A percentile compares a stretch with the other conserved stretches of the same genome.
Evolutionary conservation across 192 early-diverging fungal species (phyloP).

Genomic region (Phlyctochytrium planicorne): DNA sequence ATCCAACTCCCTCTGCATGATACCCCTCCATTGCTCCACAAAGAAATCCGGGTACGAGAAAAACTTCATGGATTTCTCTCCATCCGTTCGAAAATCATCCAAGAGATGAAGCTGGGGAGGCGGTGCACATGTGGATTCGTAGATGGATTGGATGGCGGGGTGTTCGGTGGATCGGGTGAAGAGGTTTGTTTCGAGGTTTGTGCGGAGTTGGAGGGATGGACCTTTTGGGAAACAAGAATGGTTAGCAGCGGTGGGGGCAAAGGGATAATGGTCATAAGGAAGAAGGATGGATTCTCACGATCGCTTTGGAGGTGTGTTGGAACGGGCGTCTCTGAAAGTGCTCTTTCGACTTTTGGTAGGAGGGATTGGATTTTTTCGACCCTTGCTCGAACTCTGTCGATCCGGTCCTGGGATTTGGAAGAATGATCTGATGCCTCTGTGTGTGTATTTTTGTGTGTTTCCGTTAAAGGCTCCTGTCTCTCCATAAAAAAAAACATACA

Average conservation of each 20-base stretch:
- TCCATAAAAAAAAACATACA: not conserved
- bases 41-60: constrained; percentile 55
- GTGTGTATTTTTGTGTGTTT: not conserved
- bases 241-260: no score
- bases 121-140: constrained; percentile 31
- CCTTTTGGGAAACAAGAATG: not conserved
- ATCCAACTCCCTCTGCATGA: constrained; percentile 38
- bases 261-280: no score
- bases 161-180: not conserved
- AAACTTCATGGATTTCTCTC: constrained; percentile 35
- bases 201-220: not conserved
- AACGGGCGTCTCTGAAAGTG: not conserved
- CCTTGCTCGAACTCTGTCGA: not conserved
- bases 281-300: not conserved
- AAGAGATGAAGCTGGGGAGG: constrained; percentile 37
- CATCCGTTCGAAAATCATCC: constrained; percentile 44
- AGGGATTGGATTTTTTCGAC: not conserved
- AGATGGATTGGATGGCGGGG: constrained; percentile 3
- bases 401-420: not conserved
- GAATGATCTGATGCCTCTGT: not conserved
- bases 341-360: not conserved
- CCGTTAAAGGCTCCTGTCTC: not conserved
- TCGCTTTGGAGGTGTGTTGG: not conserved
- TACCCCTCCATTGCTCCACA: constrained; percentile 46
- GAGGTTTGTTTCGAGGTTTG: not conserved